These are phyloP conservation scores for Monosporascus sp. DNA, from an alignment of 2,329 filamentous ascomycete genomes.

Conservation along the genomic window DNA sequence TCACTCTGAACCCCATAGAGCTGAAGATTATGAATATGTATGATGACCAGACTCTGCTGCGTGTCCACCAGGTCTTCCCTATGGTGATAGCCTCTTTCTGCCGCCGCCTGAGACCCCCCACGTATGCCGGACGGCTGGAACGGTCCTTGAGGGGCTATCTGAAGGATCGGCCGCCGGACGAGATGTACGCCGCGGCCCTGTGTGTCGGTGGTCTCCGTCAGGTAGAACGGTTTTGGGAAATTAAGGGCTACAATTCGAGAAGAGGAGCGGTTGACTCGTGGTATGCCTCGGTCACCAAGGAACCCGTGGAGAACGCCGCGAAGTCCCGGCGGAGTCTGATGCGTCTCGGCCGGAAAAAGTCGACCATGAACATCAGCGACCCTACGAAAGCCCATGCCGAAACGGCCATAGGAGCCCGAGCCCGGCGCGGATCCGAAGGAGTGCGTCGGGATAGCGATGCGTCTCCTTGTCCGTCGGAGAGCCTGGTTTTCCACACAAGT, in stretches of 20 bases:
- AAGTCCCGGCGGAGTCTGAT: conserved; percentile 50
- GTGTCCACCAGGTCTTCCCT: conserved; percentile 61
- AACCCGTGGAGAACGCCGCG: conserved; percentile 34
- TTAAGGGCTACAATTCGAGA: conserved; percentile 59
- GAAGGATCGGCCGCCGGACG: conserved; percentile 56
- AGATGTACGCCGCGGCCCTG: conserved; percentile 56
- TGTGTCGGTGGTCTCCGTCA: conserved; percentile 58
- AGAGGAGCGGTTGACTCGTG: conserved; percentile 55
- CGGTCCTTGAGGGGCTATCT: conserved; percentile 59
- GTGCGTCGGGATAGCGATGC: conserved; percentile 23
- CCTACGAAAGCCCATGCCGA: conserved; percentile 12
- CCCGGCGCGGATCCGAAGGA: conserved; percentile 24
- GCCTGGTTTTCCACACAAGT: conserved; percentile 53
- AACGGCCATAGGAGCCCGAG: conserved; percentile 9
- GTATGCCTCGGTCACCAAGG: conserved; percentile 48
- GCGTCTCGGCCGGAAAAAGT: conserved; percentile 54
- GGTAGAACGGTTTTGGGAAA: conserved; percentile 60
- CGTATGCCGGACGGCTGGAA: conserved; percentile 59
- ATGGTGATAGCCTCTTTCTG: conserved; percentile 60
- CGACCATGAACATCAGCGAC: conserved; percentile 33
- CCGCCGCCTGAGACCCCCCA: conserved; percentile 56
- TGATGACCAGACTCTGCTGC: conserved; percentile 56
- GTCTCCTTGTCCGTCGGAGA: conserved; percentile 24
- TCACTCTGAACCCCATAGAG: conserved; percentile 59
- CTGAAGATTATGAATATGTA: conserved; percentile 58